Evolutionary conservation across 768 basidiomycete species (phyloP).

Genomic region (Lyophyllum decastes): DNA sequence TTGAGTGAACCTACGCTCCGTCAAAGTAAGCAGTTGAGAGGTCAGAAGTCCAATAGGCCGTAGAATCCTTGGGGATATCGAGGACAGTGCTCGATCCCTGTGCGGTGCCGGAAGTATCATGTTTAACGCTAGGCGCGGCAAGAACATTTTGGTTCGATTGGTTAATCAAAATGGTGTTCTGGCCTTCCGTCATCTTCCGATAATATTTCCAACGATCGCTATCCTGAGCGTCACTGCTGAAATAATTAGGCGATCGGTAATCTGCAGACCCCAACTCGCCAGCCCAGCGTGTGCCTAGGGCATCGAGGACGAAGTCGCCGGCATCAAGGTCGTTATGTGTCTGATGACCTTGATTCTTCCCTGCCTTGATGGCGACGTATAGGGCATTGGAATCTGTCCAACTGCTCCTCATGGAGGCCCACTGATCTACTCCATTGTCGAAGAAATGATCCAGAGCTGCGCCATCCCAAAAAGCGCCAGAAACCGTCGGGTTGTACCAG

Average conservation of each 20-base stretch:
- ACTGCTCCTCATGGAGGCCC: slow-evolving; percentile 89
- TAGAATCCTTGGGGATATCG: slow-evolving; percentile 60
- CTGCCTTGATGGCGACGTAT: slow-evolving; percentile 89
- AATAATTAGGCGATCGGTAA: slow-evolving; percentile 77
- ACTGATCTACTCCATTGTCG: slow-evolving; percentile 68
- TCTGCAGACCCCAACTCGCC: slow-evolving; percentile 92
- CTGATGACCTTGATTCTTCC: slow-evolving; percentile 79
- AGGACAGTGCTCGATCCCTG: slow-evolving; percentile 89
- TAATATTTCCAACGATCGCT: slow-evolving; percentile 88
- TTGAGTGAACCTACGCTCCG: slow-evolving; percentile 53
- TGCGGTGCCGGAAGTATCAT: slow-evolving; percentile 48
- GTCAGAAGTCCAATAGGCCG: slow-evolving; percentile 81
- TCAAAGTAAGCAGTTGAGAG: slow-evolving; percentile 71
- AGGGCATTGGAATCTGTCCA: slow-evolving; percentile 89
- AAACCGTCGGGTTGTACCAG: slow-evolving; percentile 87
- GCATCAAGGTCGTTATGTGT: slow-evolving; percentile 94
- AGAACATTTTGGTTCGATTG: slow-evolving; percentile 79
- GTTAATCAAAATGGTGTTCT: slow-evolving; percentile 88
- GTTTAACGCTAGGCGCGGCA: slow-evolving; percentile 60
- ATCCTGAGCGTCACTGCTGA: slow-evolving; percentile 69
- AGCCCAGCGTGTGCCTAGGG: slow-evolving; percentile 90
- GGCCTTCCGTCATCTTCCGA: slow-evolving; percentile 95
- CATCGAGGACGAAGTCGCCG: slow-evolving; percentile 96
- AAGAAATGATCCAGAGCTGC: slow-evolving; percentile 84
- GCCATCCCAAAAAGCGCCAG: slow-evolving; percentile 92